Conservation (phyloP, 2,329 filamentous ascomycete genomes). For the Colletotrichum camelliae region DNA sequence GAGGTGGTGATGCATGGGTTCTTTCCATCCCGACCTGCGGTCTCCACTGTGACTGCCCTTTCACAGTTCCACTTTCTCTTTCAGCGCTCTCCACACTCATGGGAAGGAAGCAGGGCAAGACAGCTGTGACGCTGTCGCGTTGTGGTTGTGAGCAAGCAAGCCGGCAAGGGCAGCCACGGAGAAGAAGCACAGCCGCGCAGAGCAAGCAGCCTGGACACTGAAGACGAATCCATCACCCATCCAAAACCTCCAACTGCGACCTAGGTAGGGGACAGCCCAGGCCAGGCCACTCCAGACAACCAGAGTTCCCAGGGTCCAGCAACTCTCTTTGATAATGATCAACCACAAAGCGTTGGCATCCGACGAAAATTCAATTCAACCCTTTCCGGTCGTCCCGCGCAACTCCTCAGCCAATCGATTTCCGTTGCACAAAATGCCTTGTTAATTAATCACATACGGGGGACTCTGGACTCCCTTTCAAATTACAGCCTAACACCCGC, state of each 20-base stretch:
- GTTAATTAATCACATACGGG: background rate
- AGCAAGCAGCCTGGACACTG: background rate
- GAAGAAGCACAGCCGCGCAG: background rate
- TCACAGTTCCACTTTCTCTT: background rate
- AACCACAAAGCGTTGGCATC: background rate
- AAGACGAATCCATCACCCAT: background rate
- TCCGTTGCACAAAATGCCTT: background rate
- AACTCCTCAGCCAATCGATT: background rate
- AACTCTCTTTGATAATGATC: background rate
- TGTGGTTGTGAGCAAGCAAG: background rate
- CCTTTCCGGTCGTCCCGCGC: constrained; percentile 4
- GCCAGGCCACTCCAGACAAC: background rate
- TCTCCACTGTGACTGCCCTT: background rate
- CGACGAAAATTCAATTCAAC: background rate
- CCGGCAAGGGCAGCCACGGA: background rate
- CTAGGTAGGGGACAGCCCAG: background rate
- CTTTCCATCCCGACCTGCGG: background rate
- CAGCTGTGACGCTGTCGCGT: background rate
- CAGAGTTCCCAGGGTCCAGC: background rate
- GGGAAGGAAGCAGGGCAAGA: background rate
- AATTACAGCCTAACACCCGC: background rate
- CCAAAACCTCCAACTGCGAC: background rate
- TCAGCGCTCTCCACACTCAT: background rate
- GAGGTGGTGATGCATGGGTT: background rate
- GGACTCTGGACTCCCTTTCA: background rate